Base-by-base conservation (phyloP, 2,329 filamentous ascomycete genomes). In the Stagonosporopsis cucurbitacearum region DNA sequence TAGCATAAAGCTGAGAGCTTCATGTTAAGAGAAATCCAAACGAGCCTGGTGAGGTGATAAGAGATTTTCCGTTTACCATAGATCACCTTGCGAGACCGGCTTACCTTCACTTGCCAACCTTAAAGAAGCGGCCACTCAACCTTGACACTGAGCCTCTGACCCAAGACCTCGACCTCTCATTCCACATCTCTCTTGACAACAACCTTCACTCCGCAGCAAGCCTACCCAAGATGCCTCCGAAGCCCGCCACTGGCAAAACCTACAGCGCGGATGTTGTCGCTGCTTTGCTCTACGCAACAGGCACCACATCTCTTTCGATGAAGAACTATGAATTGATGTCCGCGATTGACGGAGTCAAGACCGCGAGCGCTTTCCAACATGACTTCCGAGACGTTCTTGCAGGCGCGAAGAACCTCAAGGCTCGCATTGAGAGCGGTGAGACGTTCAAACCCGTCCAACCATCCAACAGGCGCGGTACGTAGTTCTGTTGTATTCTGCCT, bases 381-480 rank as follows among this genome's bases (percentile, higher is more conserved):
- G 57, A 64, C 41, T 62, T 69, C 37, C 55, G 62, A 15, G 28
- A 57, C 3, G 23, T 66, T 3, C 13, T 58, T 5, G 33, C 52
- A 7, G 62, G 59, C 26, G 63, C 64, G 22, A 64, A 59, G 33
- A 61, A 69, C 11, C 42, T 69, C 22, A 61, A 65, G 32, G 35
- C 35, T 1, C 64, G 59, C 6, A 35, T 57, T 3, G 57, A 63
- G 11, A 42, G 22, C 0, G 64, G 63, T 3, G 64, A 66, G 54
- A 32, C 33, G 6, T 66, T 68, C 54, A 43, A 48, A n/a, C n/a
- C 60, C 9, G 61, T 67, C n/a, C 23, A 26, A 9, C 46, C 66
- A 3, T 2, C 48, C 23, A 59, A 53, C 50, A 68, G 67, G 52
- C 61, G 65, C 35, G 55, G 64, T 68, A 60, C 13, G 64, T 63